Percentiles rank a stretch among this genome's conserved stretches.
Conservation (phyloP, 2,329 filamentous ascomycete species). For the Podosphaera leucotricha region DNA sequence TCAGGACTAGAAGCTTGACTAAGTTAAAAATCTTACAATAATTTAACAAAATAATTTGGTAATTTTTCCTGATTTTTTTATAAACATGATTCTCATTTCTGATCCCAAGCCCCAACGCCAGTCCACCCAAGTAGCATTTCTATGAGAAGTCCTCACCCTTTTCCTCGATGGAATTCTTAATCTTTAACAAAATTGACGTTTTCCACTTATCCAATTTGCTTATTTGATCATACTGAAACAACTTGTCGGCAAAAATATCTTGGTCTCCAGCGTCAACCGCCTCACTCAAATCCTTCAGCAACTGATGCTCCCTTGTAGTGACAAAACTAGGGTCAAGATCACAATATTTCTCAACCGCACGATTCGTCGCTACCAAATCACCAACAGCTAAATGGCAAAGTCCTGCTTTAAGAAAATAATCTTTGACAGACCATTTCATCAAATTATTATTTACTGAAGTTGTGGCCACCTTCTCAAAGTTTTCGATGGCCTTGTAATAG, state of each 20-base stretch:
- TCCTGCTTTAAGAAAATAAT: slow-evolving; percentile 84
- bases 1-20: neutral
- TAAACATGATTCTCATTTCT: neutral
- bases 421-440: slow-evolving; percentile 85
- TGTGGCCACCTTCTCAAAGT: slow-evolving; percentile 64
- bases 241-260: slow-evolving; percentile 63
- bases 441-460: slow-evolving; percentile 68
- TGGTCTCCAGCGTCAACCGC: slow-evolving; percentile 57
- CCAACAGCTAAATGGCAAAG: slow-evolving; percentile 59
- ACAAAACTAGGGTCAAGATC: slow-evolving; percentile 59
- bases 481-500: slow-evolving; percentile 61
- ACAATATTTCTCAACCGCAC: slow-evolving; percentile 60
- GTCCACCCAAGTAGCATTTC: neutral
- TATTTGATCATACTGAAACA: slow-evolving; percentile 77
- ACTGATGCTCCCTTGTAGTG: slow-evolving; percentile 55
- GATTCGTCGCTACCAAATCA: slow-evolving; percentile 55
- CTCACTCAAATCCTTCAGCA: slow-evolving; percentile 54
- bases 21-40: neutral
- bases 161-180: slow-evolving; percentile 67
- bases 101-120: slow-evolving; percentile 1
- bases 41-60: neutral
- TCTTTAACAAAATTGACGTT: slow-evolving; percentile 57
- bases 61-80: neutral
- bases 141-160: slow-evolving; percentile 44
- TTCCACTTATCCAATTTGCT: slow-evolving; percentile 96